phyloP scores from a whole-genome alignment of 2,329 filamentous ascomycete genomes.

The Penicillium hesseltinei region DNA sequence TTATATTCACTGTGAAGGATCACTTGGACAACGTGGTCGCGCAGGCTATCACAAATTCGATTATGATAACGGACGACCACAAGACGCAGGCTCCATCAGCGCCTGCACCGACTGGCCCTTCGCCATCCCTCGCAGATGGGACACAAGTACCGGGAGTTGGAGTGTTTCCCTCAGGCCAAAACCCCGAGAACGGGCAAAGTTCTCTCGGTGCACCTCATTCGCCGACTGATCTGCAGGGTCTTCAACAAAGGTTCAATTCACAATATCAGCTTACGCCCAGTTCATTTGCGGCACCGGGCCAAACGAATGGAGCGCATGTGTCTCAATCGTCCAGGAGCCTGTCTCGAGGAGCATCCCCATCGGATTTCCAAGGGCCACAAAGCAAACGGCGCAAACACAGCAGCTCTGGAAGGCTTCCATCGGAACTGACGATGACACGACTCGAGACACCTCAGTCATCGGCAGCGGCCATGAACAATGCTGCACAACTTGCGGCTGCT shows the following conservation, averaged over 20 bases:
- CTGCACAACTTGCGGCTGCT: slow-evolving; percentile 43
- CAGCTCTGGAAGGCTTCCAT: slow-evolving; percentile 66
- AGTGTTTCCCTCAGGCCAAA: slow-evolving; percentile 41
- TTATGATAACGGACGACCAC: slow-evolving; percentile 98
- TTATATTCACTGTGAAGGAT: slow-evolving; percentile 94
- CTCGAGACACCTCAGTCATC: slow-evolving; percentile 59
- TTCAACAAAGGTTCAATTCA: slow-evolving; percentile 54
- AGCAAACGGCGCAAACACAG: slow-evolving; percentile 83
- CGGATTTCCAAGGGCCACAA: slow-evolving; percentile 60
- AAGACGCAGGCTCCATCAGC: slow-evolving; percentile 68
- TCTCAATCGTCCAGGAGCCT: slow-evolving; percentile 60
- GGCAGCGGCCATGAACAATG: slow-evolving; percentile 41
- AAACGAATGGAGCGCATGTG: slow-evolving; percentile 40
- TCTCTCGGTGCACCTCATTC: slow-evolving; percentile 33
- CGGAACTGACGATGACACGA: slow-evolving; percentile 76
- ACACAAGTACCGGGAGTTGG: slow-evolving; percentile 45
- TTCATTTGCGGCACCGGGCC: slow-evolving; percentile 40
- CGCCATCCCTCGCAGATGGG: slow-evolving; percentile 37
- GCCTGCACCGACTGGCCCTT: slow-evolving; percentile 34
- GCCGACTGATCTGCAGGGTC: slow-evolving; percentile 59
- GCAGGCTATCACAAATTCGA: slow-evolving; percentile 80
- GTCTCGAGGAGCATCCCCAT: slow-evolving; percentile 73
- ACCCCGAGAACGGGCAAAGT: slow-evolving; percentile 31
- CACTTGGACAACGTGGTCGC: slow-evolving; percentile 71
- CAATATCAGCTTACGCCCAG: slow-evolving; percentile 42